These are phyloP conservation scores for Plasmodium gallinaceum DNA, from an alignment of 169 alveolate genomes.

Conservation along the genomic window DNA sequence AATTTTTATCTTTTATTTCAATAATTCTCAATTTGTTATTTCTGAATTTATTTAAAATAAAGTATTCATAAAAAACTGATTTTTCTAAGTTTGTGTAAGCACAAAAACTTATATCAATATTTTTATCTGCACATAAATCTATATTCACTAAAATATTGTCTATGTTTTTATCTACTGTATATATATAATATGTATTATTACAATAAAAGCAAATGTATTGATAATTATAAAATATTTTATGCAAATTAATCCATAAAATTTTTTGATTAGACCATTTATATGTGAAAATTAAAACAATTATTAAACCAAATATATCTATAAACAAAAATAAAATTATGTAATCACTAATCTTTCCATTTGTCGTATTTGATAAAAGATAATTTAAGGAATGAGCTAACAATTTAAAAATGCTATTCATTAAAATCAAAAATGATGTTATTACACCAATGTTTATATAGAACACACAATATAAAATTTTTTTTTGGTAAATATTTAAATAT, in stretches of 20 bases:
- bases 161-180: conserved; percentile 30
- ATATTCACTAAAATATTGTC: conserved; percentile 50
- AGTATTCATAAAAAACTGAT: conserved; percentile 59
- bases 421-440: conserved; percentile 47
- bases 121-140: conserved; percentile 28
- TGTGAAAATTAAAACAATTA: conserved; percentile 20
- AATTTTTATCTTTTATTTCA: conserved; percentile 25
- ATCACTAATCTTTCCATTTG: conserved; percentile 32
- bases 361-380: conserved; percentile 28
- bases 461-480: conserved; percentile 45
- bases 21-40: conserved; percentile 44
- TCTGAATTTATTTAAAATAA: conserved; percentile 9
- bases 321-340: conserved; percentile 41
- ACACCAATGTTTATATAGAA: conserved; percentile 60
- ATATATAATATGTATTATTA: conserved; percentile 45
- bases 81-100: conserved; percentile 52
- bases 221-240: conserved; percentile 54
- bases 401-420: conserved; percentile 60
- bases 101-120: conserved; percentile 39
- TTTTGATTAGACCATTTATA: conserved; percentile 55
- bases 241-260: conserved; percentile 37
- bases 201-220: conserved; percentile 38
- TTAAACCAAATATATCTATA: conserved; percentile 49
- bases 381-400: conserved; percentile 60
- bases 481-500: conserved; percentile 61